Evolutionary conservation across 441 rosid species (phyloP).

Genomic region (Metrosideros polymorpha): DNA sequence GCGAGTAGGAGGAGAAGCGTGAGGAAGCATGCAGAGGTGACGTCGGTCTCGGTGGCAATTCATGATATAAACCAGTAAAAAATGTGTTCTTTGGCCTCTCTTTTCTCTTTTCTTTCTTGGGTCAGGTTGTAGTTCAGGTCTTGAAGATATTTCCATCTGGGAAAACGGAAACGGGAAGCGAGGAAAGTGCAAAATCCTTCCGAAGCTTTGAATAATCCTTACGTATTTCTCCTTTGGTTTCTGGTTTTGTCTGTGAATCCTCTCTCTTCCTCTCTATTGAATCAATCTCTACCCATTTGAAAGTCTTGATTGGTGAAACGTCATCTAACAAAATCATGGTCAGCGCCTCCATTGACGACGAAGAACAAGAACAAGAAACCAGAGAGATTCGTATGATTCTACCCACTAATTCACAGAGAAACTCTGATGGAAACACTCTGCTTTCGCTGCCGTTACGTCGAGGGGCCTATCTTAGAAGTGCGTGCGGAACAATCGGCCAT

Average conservation of each 20-base stretch:
- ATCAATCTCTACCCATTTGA: not conserved
- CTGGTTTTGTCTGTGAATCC: not conserved
- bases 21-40: not conserved
- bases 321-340: not conserved
- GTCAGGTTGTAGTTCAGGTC: not conserved
- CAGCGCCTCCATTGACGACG: not conserved
- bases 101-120: not conserved
- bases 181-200: not conserved
- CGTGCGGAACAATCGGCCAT: not conserved
- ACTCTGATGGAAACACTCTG: not conserved
- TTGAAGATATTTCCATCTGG: not conserved
- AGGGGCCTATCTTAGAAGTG: not conserved
- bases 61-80: not conserved
- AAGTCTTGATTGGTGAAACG: not conserved
- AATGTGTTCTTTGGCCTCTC: not conserved
- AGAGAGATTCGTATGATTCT: not conserved
- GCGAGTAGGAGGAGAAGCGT: not conserved
- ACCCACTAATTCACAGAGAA: not conserved
- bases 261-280: not conserved
- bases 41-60: not conserved
- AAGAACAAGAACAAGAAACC: not conserved
- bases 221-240: not conserved
- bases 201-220: not conserved
- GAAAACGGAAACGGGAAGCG: not conserved
- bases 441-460: not conserved